Conservation (phyloP, 768 basidiomycete genomes). For the Psilocybe subaeruginosa region DNA sequence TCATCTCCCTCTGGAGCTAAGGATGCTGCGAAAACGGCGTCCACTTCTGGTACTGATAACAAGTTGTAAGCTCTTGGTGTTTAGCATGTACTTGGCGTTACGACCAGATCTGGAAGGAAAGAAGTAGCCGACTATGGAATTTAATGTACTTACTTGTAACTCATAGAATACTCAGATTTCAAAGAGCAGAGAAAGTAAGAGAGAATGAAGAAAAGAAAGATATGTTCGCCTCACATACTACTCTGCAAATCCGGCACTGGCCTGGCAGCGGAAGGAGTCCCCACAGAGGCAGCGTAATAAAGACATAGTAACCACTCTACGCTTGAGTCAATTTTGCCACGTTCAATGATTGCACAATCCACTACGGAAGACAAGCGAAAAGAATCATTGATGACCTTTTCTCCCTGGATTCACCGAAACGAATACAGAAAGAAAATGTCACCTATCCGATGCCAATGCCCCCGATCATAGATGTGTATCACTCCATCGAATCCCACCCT, state of each 20-base stretch:
- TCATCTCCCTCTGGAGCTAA: neutral
- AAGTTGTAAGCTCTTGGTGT: neutral
- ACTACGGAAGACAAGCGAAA: conserved; percentile 8
- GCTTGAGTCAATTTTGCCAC: conserved; percentile 38
- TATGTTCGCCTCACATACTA: conserved; percentile 86
- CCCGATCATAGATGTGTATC: conserved; percentile 10
- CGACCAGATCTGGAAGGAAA: neutral
- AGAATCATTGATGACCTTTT: conserved; percentile 15
- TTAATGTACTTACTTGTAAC: neutral
- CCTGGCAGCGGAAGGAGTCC: conserved; percentile 84
- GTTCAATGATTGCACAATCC: conserved; percentile 2
- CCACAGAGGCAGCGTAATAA: conserved; percentile 62
- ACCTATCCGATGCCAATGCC: conserved; percentile 18
- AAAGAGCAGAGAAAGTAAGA: neutral
- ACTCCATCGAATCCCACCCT: conserved; percentile 23
- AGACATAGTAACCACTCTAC: conserved; percentile 48
- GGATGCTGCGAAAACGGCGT: neutral
- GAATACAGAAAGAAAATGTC: neutral
- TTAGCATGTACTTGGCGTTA: neutral
- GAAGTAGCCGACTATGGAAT: neutral
- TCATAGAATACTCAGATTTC: neutral
- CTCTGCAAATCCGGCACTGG: conserved; percentile 67
- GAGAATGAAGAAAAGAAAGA: conserved; percentile 6
- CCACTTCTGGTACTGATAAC: neutral
- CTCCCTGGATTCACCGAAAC: neutral